A percentile compares a stretch with the other conserved stretches of the same genome.
These are phyloP conservation scores for Tricholoma sp. DNA, from an alignment of 768 basidiomycete species.

Conservation along the genomic window DNA sequence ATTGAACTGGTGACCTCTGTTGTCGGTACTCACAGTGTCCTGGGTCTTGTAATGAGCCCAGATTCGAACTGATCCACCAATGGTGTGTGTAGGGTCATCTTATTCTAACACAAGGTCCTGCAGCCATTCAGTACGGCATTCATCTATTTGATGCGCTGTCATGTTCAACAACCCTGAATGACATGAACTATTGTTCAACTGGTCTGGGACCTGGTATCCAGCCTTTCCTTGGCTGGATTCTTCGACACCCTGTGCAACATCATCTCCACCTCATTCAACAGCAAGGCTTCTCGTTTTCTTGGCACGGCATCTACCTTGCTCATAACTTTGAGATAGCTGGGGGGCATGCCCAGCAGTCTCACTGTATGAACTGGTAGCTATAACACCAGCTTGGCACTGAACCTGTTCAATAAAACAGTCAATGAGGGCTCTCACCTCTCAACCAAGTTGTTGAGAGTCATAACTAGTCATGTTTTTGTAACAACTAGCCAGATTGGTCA, in stretches of 20 bases:
- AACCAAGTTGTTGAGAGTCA: too few species aligned
- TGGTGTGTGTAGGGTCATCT: not conserved
- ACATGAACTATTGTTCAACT: not conserved
- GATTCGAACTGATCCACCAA: not conserved
- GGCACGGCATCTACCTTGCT: not conserved
- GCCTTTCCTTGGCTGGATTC: not conserved
- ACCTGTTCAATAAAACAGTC: too few species aligned
- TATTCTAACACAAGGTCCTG: not conserved
- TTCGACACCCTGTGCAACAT: not conserved
- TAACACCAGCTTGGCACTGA: too few species aligned
- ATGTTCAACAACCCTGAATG: not conserved
- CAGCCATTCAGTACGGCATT: not conserved
- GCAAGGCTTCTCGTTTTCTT: not conserved
- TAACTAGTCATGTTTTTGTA: too few species aligned
- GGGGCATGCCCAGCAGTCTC: too few species aligned
- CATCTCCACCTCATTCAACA: not conserved
- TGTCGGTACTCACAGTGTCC: not conserved
- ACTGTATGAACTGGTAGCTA: too few species aligned
- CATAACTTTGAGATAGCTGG: not conserved
- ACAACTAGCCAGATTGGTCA: too few species aligned
- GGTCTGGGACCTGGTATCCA: not conserved
- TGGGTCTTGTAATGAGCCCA: not conserved
- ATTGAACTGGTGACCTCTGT: not conserved
- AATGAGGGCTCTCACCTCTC: too few species aligned
- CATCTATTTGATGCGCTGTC: not conserved